Evolutionary conservation across 2,329 filamentous ascomycete species (phyloP), one percentile per base, ranked within the genome.

Genomic region (Didymellaceae sp.): DNA sequence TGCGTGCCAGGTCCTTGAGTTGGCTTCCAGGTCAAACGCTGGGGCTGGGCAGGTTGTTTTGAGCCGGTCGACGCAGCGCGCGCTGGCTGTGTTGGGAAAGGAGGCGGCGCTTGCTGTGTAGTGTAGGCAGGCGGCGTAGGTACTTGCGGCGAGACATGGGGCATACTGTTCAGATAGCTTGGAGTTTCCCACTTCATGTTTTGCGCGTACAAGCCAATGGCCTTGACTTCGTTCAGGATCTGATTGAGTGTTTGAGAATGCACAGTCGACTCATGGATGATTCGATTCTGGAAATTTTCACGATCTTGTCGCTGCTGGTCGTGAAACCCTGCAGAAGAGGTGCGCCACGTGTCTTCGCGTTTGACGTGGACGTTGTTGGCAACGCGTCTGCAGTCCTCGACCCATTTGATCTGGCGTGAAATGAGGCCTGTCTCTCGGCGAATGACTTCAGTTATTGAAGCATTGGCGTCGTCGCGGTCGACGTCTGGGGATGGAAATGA

Each of bases 261-360:
- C 57, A 58, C 50, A 16, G 61, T 51, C 40, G 73, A 60, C 45
- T 72, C 71, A 20, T 64, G 55, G 16, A 72, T 52, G 22, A 75
- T 54, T 32, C 63, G 56, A 32, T 59, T 58, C 57, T 75, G 70
- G 21, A 72, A 70, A 22, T 48, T 58, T 52, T 75, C 72, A 14
- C 72, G 65, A 31, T 74, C 65, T 24, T 64, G 56, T 14, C 70
- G 62, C 24, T 58, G 62, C 51, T 68, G 62, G 50, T 75, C 71
- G 46, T 75, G 74, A 55, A 76, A 76, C 8, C 64, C 66, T 1
- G 73, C 74, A 25, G 68, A 74, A 16, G 68, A 68, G 1, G 68
- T 68, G n/a, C 73, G 67, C 74, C 73, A 76, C 33, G 65, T 73
- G 42, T 75, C 73, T 52, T 75, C 72, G 18, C 69, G 59, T 30